These are phyloP conservation scores for Candolleomyces eurysporus DNA, from an alignment of 768 basidiomycete species.

Conservation along the genomic window DNA sequence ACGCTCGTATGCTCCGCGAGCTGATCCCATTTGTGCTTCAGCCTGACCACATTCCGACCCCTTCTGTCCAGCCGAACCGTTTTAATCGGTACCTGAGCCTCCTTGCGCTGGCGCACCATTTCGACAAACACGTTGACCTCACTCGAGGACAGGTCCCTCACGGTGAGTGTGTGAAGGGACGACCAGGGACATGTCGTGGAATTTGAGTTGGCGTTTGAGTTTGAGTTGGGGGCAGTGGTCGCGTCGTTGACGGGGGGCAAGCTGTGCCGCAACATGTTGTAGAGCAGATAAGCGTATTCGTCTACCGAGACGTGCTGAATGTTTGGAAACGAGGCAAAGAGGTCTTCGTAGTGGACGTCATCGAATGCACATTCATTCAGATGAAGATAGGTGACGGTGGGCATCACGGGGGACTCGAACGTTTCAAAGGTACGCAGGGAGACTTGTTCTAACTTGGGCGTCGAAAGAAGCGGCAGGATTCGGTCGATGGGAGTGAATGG, in stretches of 20 bases:
- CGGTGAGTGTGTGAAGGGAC: constrained; percentile 27
- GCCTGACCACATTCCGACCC: constrained; percentile 31
- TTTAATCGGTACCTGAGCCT: background rate
- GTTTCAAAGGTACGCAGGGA: constrained; percentile 32
- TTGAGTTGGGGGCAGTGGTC: background rate
- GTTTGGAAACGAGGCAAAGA: constrained; percentile 35
- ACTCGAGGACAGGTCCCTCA: constrained; percentile 28
- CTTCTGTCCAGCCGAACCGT: constrained; percentile 35
- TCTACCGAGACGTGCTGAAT: constrained; percentile 33
- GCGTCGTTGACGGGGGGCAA: background rate
- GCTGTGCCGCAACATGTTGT: constrained; percentile 24
- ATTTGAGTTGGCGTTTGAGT: too few relatives aligned
- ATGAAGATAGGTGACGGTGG: constrained; percentile 30
- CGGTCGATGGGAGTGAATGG: constrained; percentile 30
- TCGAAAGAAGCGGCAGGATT: constrained; percentile 32
- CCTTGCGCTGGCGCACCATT: constrained; percentile 25
- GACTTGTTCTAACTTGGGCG: constrained; percentile 35
- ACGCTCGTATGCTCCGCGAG: constrained; percentile 28
- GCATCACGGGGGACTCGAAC: constrained; percentile 31
- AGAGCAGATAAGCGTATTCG: constrained; percentile 27
- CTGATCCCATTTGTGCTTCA: constrained; percentile 26
- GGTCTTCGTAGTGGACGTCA: constrained; percentile 26
- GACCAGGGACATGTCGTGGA: constrained; percentile 29
- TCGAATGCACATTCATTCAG: constrained; percentile 34
- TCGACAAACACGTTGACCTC: constrained; percentile 31